Percentiles rank a stretch among this genome's conserved stretches.
phyloP scores from a whole-genome alignment of 1,139 yeast species.

The Pichia sp. region DNA sequence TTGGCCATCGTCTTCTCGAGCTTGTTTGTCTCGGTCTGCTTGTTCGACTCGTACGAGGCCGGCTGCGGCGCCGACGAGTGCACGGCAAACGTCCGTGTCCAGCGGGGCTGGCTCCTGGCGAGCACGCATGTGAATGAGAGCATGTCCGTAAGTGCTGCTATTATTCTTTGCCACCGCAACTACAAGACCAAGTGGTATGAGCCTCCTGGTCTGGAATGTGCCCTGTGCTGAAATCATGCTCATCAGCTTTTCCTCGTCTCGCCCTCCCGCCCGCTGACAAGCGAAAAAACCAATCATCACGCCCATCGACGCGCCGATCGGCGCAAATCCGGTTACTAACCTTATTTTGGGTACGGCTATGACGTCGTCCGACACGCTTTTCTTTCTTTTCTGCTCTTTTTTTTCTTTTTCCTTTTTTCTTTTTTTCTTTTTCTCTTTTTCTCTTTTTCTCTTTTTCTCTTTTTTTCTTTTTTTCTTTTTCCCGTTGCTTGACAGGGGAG shows the following conservation, averaged over 20 bases:
- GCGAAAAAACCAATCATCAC: not conserved
- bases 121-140: not conserved
- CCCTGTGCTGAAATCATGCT: too few species aligned
- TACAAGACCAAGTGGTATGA: too few species aligned
- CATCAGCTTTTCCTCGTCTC: too few species aligned
- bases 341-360: too few species aligned
- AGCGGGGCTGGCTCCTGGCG: not conserved
- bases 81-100: slow-evolving; percentile 7
- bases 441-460: too few species aligned
- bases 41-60: slow-evolving; percentile 45
- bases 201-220: too few species aligned
- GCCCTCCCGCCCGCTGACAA: too few species aligned
- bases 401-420: too few species aligned
- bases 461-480: not conserved
- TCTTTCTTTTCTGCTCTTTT: too few species aligned
- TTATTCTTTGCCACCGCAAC: too few species aligned
- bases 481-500: not conserved
- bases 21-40: slow-evolving; percentile 61
- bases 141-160: not conserved
- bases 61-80: slow-evolving; percentile 6
- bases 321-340: not conserved
- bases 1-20: slow-evolving; percentile 64
- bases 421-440: not conserved
- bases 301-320: not conserved
- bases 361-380: too few species aligned